These are phyloP conservation scores for Orbilia javanica DNA, from an alignment of 2,329 filamentous ascomycete genomes.

Conservation along the genomic window DNA sequence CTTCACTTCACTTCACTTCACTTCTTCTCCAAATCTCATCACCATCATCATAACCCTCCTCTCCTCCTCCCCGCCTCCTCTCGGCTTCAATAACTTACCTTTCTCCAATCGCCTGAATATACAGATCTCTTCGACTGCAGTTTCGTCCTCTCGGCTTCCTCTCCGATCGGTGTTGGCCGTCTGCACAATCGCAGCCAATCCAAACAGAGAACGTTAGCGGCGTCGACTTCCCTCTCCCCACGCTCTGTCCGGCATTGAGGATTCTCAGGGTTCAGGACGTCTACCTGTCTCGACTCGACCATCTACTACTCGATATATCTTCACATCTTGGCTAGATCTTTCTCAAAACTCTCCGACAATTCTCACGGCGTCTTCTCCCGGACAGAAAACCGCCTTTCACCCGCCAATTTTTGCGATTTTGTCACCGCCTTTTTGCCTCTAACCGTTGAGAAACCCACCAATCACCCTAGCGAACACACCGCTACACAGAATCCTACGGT, in stretches of 20 bases:
- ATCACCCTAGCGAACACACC: conserved; percentile 37
- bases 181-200: conserved; percentile 39
- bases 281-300: background rate
- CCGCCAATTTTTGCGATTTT: conserved; percentile 7
- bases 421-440: conserved; percentile 26
- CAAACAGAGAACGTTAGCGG: conserved; percentile 15
- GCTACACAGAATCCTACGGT: conserved; percentile 22
- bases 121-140: background rate
- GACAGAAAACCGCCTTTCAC: background rate
- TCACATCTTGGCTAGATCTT: background rate
- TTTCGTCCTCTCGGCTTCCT: conserved; percentile 17
- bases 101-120: background rate
- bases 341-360: background rate
- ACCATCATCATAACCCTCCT: background rate
- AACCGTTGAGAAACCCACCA: conserved; percentile 47
- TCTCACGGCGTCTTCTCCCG: background rate
- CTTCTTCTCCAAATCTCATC: background rate
- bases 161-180: conserved; percentile 48
- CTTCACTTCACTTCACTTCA: conserved; percentile 3
- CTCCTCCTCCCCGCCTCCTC: background rate
- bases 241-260: conserved; percentile 29
- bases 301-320: conserved; percentile 14
- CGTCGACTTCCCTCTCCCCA: conserved; percentile 14
- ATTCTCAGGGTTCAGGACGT: conserved; percentile 3
- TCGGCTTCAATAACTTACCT: background rate